Base-by-base conservation (phyloP, 2,329 filamentous ascomycete species). In the Pseudopithomyces maydicus region DNA sequence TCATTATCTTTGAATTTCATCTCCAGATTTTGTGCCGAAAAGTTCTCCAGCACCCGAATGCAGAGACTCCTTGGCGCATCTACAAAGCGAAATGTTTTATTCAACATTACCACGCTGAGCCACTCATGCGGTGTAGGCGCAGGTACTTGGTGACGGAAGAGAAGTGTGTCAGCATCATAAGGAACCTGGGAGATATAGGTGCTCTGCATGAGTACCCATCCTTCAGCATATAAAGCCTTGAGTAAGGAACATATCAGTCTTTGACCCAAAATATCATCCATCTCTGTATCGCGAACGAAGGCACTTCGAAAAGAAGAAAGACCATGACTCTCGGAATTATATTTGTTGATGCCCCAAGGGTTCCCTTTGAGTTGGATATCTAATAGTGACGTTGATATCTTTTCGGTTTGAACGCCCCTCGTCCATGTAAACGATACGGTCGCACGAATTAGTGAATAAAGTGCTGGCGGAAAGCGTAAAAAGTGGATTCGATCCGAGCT, bases 191-290 rank as follows among this genome's bases (percentile, higher is more conserved):
- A 71, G 7, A 71, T 54, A 59, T 75, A 73, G 14, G 73, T 70
- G n/a, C 65, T 64, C 3, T 64, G 55, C 50, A 71, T 69, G 33
- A 77, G 49, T 6, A 77, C 68, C 74, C 75, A 77, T 1, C 75
- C 75, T 29, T 63, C 56, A 14, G 59, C 58, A 41, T 67, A 74
- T 8, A 77, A 52, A 32, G 68, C 53, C 39, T 65, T 65, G 2
- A 77, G 56, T 17, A 77, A 42, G 47, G 64, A 57, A 20, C 66
- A 58, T 44, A 76, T 61, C 19, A 76, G 33, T 11, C 69, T 56
- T 17, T 71, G 64, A 12, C 71, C 53, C 19, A 62, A 39, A 44
- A 74, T 64, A 20, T 68, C 60, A 29, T 73, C 65, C 19, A 57
- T 55, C 4, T 33, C 47, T 4, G 35, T 10, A 23, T 52, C 33